Conservation (phyloP, 768 basidiomycete genomes). For the Podaxis sp. region DNA sequence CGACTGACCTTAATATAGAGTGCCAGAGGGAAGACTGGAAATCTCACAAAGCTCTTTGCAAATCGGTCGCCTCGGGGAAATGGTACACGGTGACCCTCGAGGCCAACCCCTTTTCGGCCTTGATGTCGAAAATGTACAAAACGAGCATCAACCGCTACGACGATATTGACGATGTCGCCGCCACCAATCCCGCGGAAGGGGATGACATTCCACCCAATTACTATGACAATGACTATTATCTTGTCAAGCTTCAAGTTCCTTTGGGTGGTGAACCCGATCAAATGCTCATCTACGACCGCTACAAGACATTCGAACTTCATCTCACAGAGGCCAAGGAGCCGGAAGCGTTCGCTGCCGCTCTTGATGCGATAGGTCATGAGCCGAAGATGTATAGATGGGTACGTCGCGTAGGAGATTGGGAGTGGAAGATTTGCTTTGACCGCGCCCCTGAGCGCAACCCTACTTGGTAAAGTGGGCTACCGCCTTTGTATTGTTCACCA, state of each 20-base stretch:
- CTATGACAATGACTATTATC: conserved; percentile 30
- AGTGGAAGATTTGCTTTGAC: conserved; percentile 17
- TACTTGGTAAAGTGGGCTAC: conserved; percentile 10
- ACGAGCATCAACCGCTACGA: conserved; percentile 23
- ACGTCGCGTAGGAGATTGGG: conserved; percentile 11
- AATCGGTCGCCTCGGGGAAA: conserved; percentile 32
- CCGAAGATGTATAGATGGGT: conserved; percentile 16
- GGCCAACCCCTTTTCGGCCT: conserved; percentile 7
- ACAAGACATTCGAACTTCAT: conserved; percentile 31
- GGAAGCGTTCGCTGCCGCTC: conserved; percentile 18
- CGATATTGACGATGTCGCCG: conserved; percentile 10
- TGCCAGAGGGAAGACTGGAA: conserved; percentile 42
- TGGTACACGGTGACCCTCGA: conserved; percentile 30
- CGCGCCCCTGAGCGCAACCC: conserved; percentile 10
- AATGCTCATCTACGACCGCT: conserved; percentile 39
- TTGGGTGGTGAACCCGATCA: conserved; percentile 13
- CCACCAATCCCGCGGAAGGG: not conserved
- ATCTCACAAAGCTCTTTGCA: conserved; percentile 32
- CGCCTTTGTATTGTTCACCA: not conserved
- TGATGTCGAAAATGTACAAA: conserved; percentile 7
- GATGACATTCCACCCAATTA: conserved; percentile 24
- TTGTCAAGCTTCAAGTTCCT: conserved; percentile 36
- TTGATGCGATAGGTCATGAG: conserved; percentile 14
- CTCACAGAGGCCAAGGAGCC: conserved; percentile 23
- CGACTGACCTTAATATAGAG: conserved; percentile 19